These are phyloP conservation scores for Fusarium graminum DNA, from an alignment of 2,329 filamentous ascomycete genomes.

Conservation along the genomic window DNA sequence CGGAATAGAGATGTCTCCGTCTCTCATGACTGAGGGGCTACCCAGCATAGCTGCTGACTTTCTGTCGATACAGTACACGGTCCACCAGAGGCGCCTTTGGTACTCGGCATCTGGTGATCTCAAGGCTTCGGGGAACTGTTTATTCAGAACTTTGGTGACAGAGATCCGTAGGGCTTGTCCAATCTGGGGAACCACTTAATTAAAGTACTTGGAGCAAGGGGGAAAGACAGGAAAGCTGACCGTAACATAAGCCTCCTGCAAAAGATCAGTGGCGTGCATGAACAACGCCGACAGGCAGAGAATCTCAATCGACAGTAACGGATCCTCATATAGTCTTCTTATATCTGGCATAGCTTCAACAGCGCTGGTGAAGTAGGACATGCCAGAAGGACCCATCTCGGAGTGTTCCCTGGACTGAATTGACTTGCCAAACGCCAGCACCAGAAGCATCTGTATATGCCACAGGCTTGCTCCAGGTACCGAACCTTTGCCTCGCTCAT, in stretches of 20 bases:
- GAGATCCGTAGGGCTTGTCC: constrained; percentile 37
- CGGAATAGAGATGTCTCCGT: constrained; percentile 40
- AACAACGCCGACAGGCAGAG: constrained; percentile 36
- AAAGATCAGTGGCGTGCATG: constrained; percentile 40
- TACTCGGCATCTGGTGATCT: constrained; percentile 33
- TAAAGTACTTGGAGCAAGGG: neutral
- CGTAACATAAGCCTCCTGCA: constrained; percentile 41
- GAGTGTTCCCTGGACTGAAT: constrained; percentile 41
- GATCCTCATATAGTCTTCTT: constrained; percentile 34
- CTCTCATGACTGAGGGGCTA: constrained; percentile 35
- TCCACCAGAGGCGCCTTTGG: constrained; percentile 40
- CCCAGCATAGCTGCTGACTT: constrained; percentile 40
- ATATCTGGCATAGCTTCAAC: constrained; percentile 40
- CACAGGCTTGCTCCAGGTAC: constrained; percentile 21
- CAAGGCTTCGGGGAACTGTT: constrained; percentile 34
- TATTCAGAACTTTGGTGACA: constrained; percentile 35
- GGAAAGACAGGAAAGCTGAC: constrained; percentile 1
- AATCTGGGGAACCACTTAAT: constrained; percentile 7
- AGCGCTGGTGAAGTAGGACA: constrained; percentile 35
- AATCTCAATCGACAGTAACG: constrained; percentile 40
- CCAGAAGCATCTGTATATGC: constrained; percentile 41
- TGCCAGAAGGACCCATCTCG: constrained; percentile 38
- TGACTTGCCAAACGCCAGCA: constrained; percentile 38
- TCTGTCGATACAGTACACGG: constrained; percentile 42
- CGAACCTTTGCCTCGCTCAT: constrained; percentile 1